Base-by-base conservation (phyloP, 2,329 filamentous ascomycete genomes). In the Calonectria pseudoturangicola region DNA sequence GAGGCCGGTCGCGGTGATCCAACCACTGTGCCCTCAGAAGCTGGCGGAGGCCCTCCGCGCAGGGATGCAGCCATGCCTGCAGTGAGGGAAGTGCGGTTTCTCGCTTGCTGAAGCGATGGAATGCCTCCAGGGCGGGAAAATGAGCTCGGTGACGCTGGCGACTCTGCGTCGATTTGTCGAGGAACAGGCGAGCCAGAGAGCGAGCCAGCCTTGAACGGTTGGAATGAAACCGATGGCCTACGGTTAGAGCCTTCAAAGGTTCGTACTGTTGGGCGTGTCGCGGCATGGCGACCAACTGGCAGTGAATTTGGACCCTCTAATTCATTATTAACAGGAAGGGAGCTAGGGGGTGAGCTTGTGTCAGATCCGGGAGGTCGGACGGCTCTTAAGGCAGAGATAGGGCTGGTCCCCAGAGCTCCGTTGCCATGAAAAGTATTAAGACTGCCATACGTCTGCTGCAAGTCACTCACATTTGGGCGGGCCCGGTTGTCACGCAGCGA, bases 201-300 rank as follows among this genome's bases (percentile, higher is more conserved):
- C 1, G 96, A 97, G 13, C 96, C 96, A 16, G 96, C 95, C 84
- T 99, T 99, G 87, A 99, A 99, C 0, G 96, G 96, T 78, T 97
- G 95, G 79, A 98, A 98, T 0, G 95, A 97, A 27, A 98, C 91
- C 0, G 95, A 98, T 8, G 94, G 93, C 66, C 95, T 91, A 78
- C 95, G 90, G 66, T 89, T 89, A 60, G 89, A 80, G 27, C 86
- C 87, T 51, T 94, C 88, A 25, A 93, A 84, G 16, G 84, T 85
- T 63, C 87, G 87, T 48, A 87, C 73, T 1, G 83, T 77, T 15
- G 83, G 84, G 30, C 85, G 82, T 27, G 80, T 72, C 28, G 81
- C 70, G 16, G 80, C 75, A 7, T 76, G 70, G 18, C 83, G 80
- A n/a, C 81, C 82, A 18, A 89, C 88, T n/a, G 90, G 90, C 54